Conservation (phyloP, 2,329 filamentous ascomycete species). For the Colletotrichum incanum region DNA sequence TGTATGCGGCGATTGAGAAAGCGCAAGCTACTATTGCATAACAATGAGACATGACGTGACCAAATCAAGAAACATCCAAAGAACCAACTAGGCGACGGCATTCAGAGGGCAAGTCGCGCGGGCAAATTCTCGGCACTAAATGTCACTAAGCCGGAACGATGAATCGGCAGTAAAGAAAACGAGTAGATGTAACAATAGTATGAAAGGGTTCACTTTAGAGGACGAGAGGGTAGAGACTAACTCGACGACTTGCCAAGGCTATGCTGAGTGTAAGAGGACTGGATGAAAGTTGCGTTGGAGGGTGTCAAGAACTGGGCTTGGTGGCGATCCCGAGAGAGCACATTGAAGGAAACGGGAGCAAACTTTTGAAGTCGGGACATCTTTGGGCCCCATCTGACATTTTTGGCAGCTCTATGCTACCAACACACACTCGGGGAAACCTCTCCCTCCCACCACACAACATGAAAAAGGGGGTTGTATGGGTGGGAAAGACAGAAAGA, state of each 20-base stretch:
- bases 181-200: not conserved
- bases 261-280: not conserved
- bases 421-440: conserved; percentile 38
- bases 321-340: not conserved
- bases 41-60: not conserved
- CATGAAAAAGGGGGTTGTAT: conserved; percentile 9
- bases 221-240: not conserved
- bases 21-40: not conserved
- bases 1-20: not conserved
- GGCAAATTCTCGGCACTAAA: not conserved
- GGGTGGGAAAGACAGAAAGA: conserved; percentile 25
- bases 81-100: not conserved
- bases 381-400: conserved; percentile 42
- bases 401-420: conserved; percentile 43
- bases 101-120: not conserved
- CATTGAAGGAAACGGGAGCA: conserved; percentile 6
- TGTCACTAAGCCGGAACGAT: not conserved
- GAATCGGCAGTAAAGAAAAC: not conserved
- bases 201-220: not conserved
- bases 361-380: conserved; percentile 39
- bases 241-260: not conserved
- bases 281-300: not conserved
- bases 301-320: not conserved
- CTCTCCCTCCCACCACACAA: conserved; percentile 31
- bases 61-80: not conserved